Conservation (phyloP, 257 asterid species). For the Fraxinus americana region DNA sequence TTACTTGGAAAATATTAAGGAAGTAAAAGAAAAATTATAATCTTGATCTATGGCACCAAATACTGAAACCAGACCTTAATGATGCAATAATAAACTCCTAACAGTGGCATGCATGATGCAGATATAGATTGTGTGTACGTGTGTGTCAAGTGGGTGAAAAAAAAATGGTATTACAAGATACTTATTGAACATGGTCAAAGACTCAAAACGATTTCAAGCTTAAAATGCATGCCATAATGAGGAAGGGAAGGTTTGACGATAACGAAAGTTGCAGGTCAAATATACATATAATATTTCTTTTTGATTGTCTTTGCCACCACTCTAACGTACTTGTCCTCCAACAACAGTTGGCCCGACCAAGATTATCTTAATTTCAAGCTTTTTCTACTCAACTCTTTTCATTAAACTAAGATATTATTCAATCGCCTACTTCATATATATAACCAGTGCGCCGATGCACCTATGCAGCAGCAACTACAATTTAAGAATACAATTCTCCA, state of each 20-base stretch:
- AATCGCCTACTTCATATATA: conserved; percentile 33
- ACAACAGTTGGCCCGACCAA: conserved; percentile 28
- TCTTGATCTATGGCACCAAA: too few relatives aligned
- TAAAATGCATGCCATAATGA: conserved; percentile 24
- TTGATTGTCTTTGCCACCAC: conserved; percentile 37
- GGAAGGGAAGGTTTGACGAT: conserved; percentile 39
- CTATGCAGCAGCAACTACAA: conserved; percentile 14
- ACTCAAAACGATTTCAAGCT: conserved; percentile 17
- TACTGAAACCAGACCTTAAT: not conserved
- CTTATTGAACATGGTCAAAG: not conserved
- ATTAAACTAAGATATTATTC: conserved; percentile 3
- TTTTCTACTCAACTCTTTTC: conserved; percentile 9
- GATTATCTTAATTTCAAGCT: conserved; percentile 19
- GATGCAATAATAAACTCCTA: not conserved
- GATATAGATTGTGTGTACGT: not conserved
- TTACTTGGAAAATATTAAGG: too few relatives aligned
- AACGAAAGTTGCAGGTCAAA: conserved; percentile 22
- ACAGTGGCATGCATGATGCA: not conserved
- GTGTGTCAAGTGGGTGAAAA: not conserved
- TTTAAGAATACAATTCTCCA: not conserved
- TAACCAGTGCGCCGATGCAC: not conserved
- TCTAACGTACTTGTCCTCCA: conserved; percentile 33
- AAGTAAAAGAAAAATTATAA: too few relatives aligned
- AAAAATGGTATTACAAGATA: not conserved
- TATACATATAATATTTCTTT: not conserved